These are phyloP conservation scores for Cutaneotrichosporon dermatis DNA, from an alignment of 1,284 basidiomycete species.

Conservation along the genomic window DNA sequence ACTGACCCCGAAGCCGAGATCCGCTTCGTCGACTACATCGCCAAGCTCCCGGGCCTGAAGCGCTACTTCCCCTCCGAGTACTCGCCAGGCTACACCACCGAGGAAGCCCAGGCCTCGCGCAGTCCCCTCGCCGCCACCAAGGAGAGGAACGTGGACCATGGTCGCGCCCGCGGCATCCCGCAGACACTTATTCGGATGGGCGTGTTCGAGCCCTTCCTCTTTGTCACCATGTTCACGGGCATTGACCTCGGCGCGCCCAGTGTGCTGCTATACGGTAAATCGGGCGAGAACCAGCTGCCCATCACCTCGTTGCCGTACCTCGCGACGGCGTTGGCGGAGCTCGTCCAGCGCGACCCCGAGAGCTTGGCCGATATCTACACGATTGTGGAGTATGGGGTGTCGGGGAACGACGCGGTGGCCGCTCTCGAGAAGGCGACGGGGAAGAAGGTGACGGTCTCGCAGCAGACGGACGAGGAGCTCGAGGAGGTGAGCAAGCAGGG, in stretches of 20 bases:
- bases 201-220: conserved; percentile 5
- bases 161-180: conserved; percentile 5
- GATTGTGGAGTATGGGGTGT: conserved; percentile 5
- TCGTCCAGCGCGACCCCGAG: background rate
- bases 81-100: conserved; percentile 1
- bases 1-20: background rate
- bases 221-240: background rate
- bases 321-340: conserved; percentile 1
- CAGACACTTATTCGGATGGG: conserved; percentile 7
- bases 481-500: conserved; percentile 26
- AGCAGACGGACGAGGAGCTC: conserved; percentile 5
- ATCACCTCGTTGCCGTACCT: conserved; percentile 8
- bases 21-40: background rate
- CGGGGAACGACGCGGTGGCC: conserved; percentile 8
- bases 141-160: background rate
- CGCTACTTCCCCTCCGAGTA: conserved; percentile 17
- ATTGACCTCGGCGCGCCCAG: conserved; percentile 7
- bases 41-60: background rate
- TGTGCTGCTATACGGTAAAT: conserved; percentile 7
- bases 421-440: conserved; percentile 4
- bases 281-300: background rate
- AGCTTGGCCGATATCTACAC: background rate
- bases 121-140: conserved; percentile 2
- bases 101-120: background rate
- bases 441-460: background rate